Evolutionary conservation across 805 yeast genomes (phyloP).

Genomic region (Lachancea dasiensis): DNA sequence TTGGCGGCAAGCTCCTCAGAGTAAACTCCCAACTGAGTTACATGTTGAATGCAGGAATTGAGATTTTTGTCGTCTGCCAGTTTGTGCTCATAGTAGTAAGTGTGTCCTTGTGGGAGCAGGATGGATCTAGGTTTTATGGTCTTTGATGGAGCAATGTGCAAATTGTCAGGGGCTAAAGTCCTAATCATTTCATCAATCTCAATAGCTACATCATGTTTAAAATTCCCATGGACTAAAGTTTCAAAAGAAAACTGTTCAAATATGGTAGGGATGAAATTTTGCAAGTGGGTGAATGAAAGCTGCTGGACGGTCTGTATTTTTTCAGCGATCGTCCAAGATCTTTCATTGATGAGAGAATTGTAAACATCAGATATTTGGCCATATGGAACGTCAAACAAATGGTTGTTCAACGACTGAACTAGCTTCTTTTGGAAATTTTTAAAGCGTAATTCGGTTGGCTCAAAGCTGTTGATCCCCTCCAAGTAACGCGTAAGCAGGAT

Average conservation of each 20-base stretch:
- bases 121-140: constrained; percentile 36
- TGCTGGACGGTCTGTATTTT: constrained; percentile 44
- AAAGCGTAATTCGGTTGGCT: constrained; percentile 53
- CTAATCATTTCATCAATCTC: constrained; percentile 42
- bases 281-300: constrained; percentile 46
- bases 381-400: constrained; percentile 70
- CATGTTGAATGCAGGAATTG: constrained; percentile 80
- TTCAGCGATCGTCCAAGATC: constrained; percentile 59
- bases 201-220: constrained; percentile 47
- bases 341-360: constrained; percentile 63
- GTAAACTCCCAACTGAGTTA: constrained; percentile 60
- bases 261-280: constrained; percentile 46
- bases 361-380: constrained; percentile 62
- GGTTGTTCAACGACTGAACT: constrained; percentile 58
- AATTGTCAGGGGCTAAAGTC: constrained; percentile 40
- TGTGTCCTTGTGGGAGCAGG: constrained; percentile 36
- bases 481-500: constrained; percentile 57
- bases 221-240: constrained; percentile 73
- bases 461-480: constrained; percentile 44
- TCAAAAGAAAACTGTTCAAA: constrained; percentile 60
- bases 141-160: constrained; percentile 27
- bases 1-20: constrained; percentile 38
- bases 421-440: constrained; percentile 59
- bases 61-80: constrained; percentile 64
- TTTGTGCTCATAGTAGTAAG: constrained; percentile 41